phyloP scores from a whole-genome alignment of 2,329 filamentous ascomycete species.

The Didymella glomerata region DNA sequence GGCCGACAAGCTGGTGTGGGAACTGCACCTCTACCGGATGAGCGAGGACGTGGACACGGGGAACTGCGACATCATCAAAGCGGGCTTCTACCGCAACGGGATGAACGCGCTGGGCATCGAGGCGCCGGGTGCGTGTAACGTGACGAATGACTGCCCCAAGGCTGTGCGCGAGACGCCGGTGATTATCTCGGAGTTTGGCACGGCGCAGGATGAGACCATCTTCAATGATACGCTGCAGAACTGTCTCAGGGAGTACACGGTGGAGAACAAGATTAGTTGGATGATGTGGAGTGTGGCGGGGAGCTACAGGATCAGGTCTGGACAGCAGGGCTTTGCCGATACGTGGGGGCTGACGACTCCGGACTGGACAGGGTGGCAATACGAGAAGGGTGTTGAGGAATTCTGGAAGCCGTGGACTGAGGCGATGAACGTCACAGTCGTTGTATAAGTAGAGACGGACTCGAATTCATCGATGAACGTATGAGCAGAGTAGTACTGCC shows the following conservation, averaged over 20 bases:
- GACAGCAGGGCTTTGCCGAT: conserved; percentile 57
- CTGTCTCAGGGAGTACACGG: conserved; percentile 58
- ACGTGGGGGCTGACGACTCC: conserved; percentile 60
- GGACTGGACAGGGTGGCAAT: conserved; percentile 60
- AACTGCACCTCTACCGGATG: conserved; percentile 65
- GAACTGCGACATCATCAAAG: conserved; percentile 59
- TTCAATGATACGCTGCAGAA: conserved; percentile 58
- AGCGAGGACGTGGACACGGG: conserved; percentile 54
- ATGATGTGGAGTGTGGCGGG: conserved; percentile 61
- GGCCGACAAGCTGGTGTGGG: conserved; percentile 67
- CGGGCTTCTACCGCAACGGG: conserved; percentile 59
- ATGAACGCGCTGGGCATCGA: conserved; percentile 58
- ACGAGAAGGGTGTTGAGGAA: conserved; percentile 56
- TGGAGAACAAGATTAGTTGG: conserved; percentile 58
- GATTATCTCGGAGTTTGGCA: conserved; percentile 51
- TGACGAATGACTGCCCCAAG: conserved; percentile 46
- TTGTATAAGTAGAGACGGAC: conserved; percentile 6
- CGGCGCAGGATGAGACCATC: conserved; percentile 50
- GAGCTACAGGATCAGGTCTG: conserved; percentile 57
- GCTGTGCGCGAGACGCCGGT: conserved; percentile 49
- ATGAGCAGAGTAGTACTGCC: no score
- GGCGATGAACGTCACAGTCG: conserved; percentile 48
- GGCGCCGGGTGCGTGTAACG: conserved; percentile 47
- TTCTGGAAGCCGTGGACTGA: conserved; percentile 63
- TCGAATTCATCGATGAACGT: background rate